Conservation (phyloP, 2,329 filamentous ascomycete species). For the Alternaria arborescens region DNA sequence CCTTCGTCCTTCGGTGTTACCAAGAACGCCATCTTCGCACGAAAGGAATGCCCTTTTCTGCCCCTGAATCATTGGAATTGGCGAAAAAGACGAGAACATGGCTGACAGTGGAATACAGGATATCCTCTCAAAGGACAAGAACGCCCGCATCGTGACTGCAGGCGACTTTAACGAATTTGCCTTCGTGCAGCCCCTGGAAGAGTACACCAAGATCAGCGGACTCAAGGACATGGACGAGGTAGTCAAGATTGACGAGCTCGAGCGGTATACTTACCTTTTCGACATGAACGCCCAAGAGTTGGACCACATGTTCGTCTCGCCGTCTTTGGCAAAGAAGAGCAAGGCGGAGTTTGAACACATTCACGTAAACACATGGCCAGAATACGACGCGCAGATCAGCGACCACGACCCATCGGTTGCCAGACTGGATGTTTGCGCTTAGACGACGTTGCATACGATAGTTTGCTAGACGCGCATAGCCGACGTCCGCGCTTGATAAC, state of each 20-base stretch:
- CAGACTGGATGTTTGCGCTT: slow-evolving; percentile 66
- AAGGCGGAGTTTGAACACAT: slow-evolving; percentile 68
- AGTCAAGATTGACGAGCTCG: slow-evolving; percentile 59
- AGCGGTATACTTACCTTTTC: slow-evolving; percentile 76
- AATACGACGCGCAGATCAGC: slow-evolving; percentile 64
- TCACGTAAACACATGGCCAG: slow-evolving; percentile 75
- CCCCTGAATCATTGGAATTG: background rate
- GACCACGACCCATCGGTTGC: slow-evolving; percentile 77
- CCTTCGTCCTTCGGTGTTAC: slow-evolving; percentile 17
- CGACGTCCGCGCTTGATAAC: background rate
- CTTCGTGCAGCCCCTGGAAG: slow-evolving; percentile 67
- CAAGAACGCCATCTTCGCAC: slow-evolving; percentile 27
- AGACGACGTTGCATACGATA: slow-evolving; percentile 10
- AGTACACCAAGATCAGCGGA: slow-evolving; percentile 63
- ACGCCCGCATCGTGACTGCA: slow-evolving; percentile 66
- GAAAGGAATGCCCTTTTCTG: slow-evolving; percentile 14
- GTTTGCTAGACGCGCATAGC: slow-evolving; percentile 11
- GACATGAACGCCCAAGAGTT: slow-evolving; percentile 75
- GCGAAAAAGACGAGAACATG: background rate
- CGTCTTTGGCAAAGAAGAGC: slow-evolving; percentile 53
- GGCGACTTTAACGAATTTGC: slow-evolving; percentile 79
- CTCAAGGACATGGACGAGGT: slow-evolving; percentile 70
- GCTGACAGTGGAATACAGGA: slow-evolving; percentile 39
- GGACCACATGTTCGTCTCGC: slow-evolving; percentile 74
- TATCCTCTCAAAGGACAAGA: slow-evolving; percentile 65